Conservation (phyloP, 177 flowering plant species). For the Vitis hybrid region DNA sequence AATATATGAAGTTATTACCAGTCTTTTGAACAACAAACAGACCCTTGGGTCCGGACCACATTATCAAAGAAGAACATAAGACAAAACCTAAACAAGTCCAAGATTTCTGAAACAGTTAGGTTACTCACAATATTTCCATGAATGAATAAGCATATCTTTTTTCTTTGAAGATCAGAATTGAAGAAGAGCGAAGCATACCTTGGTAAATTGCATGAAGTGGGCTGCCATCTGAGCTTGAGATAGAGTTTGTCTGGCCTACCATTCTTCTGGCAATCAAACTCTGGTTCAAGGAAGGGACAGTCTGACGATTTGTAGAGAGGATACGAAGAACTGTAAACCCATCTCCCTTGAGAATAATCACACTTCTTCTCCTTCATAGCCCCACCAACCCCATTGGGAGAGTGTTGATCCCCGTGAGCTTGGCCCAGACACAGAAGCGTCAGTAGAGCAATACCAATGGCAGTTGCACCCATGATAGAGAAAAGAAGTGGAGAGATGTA, state of each 20-base stretch:
- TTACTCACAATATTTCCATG: too few species aligned
- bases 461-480: too few species aligned
- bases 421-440: background rate
- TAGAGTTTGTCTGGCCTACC: conserved; percentile 30
- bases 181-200: conserved; percentile 16
- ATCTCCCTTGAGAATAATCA: conserved; percentile 29
- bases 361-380: background rate
- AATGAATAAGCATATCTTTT: too few species aligned
- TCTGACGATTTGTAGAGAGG: conserved; percentile 17
- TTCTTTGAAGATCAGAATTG: too few species aligned
- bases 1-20: too few species aligned
- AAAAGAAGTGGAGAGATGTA: too few species aligned
- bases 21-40: too few species aligned
- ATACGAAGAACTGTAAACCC: conserved; percentile 22
- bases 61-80: too few species aligned
- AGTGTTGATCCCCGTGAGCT: background rate
- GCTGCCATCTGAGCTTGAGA: conserved; percentile 34
- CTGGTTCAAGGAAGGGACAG: conserved; percentile 14
- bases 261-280: conserved; percentile 28
- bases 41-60: too few species aligned
- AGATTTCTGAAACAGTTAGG: too few species aligned
- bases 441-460: too few species aligned
- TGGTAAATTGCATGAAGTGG: conserved; percentile 22
- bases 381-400: background rate
- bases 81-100: too few species aligned